Evolutionary conservation across 2,329 filamentous ascomycete genomes (phyloP), one percentile per base, ranked within the genome.

Genomic region (Alternaria metachromatica): DNA sequence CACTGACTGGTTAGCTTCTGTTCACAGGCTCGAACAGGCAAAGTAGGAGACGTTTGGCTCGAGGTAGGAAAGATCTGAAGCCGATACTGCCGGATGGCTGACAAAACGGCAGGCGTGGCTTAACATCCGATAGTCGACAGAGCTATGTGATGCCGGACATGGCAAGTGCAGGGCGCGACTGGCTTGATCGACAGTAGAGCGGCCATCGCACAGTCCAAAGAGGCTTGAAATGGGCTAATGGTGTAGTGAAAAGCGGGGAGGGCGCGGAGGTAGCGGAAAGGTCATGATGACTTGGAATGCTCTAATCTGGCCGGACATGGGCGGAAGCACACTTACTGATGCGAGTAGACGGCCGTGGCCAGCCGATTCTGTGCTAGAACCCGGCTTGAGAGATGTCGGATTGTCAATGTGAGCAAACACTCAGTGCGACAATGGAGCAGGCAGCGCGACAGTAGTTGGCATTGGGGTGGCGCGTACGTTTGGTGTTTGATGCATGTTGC

Each of bases 1-100:
- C 78, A 80, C 78, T 80, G 68, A 62, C 48, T 61, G 62, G 64
- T 76, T 71, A 78, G 76, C 72, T 63, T 67, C 21, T 55, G 63
- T 46, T 59, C 64, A 66, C 55, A 62, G 13, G 23, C 57, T 67
- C 50, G 37, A 66, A 60, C 46, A 54, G 55, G 64, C 49, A 66
- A 60, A 44, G 41, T 13, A 41, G 49, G 56, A 43, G 63, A 55
- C 56, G 25, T 37, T 48, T 51, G 53, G 60, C 41, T 58, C 44
- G 54, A 43, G 26, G 51, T 58, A 43, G 33, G 61, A 15, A 58
- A 18, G 58, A 33, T 43, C 37, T 55, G 48, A 51, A 66, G 70
- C 76, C 75, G 76, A 70, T 57, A 55, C 25, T 68, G 55, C 76
- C 72, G 73, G 60, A 60, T 65, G 51, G 44, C 57, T 60, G 61